Evolutionary conservation across 495 filamentous ascomycete species (phyloP), one percentile per base, ranked within the genome.

Genomic region (Trichoderma gamsii): DNA sequence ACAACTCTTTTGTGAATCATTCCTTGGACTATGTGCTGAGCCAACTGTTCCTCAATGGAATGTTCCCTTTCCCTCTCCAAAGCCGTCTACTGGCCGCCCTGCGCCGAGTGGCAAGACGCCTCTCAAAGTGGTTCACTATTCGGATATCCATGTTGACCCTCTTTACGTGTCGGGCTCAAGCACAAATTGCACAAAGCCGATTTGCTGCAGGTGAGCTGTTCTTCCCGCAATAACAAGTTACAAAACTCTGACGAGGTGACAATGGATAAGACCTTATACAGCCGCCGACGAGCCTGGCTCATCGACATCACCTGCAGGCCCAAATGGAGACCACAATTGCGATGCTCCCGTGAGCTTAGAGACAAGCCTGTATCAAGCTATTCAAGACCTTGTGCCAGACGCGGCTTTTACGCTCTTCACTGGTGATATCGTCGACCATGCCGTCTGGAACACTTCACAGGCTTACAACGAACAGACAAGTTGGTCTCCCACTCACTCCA

Each of bases 111-210:
- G 82, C 0, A 66, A 80, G 70, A 68, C 75, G 23, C 80, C 84
- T 16, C 71, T 86, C 71, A 74, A 81, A 32, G 76, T 87, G 15
- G 83, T 84, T 16, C 85, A 87, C 69, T 83, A 83, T 73, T 84
- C 79, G 32, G 85, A 87, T 69, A 84, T 83, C 11, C 85, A 87
- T 68, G 75, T 86, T 63, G 85, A 87, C 69, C 77, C 78, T 0
- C 76, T 73, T 44, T 87, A 87, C 69, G 80, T 79, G 25, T 72
- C 75, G 5, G 85, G 83, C 2, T 75, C 83, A 6, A 85, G 73
- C 70, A 79, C 79, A 41, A 76, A 82, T 66, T 86, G 83, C 70
- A 76, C 81, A 25, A 85, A 85, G 70, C 82, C 80, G 11, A 84
- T 87, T 69, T 87, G 85, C 71, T 87, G 85, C 70, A 73, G 85